phyloP scores from a whole-genome alignment of 257 asterid genomes.

The Solanum chiquidenum region DNA sequence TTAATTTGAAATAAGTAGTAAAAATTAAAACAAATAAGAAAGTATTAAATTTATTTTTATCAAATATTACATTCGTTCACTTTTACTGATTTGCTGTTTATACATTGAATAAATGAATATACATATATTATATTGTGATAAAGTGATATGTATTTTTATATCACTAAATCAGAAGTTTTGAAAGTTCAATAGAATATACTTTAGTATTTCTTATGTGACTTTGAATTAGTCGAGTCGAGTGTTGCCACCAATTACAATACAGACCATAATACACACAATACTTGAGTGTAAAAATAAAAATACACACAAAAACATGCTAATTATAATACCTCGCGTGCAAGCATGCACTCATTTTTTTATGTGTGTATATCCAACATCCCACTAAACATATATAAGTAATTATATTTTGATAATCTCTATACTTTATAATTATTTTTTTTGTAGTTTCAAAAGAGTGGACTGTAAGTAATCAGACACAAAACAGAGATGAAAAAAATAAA shows the following conservation, averaged over 20 bases:
- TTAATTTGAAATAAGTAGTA: neutral
- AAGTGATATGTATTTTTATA: no score
- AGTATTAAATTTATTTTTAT: neutral
- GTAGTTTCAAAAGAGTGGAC: neutral
- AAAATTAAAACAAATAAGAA: neutral
- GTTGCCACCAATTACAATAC: neutral
- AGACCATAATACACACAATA: neutral
- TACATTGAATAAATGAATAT: no score
- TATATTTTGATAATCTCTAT: conserved; percentile 17
- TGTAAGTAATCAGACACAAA: conserved; percentile 1
- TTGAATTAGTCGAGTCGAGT: no score
- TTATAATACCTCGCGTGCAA: conserved; percentile 21
- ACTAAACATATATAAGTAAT: neutral
- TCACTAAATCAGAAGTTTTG: neutral
- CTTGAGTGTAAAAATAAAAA: neutral
- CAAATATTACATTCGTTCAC: neutral
- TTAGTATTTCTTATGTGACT: no score
- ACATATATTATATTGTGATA: neutral
- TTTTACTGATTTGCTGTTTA: neutral
- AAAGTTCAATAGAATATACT: no score
- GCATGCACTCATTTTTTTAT: conserved; percentile 22
- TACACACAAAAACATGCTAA: conserved; percentile 21
- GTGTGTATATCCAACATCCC: conserved; percentile 2
- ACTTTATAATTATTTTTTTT: neutral
- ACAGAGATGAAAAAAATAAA: neutral